These are phyloP conservation scores for Phytophthora cactorum DNA, from an alignment of 352 stramenopile genomes.

Conservation along the genomic window DNA sequence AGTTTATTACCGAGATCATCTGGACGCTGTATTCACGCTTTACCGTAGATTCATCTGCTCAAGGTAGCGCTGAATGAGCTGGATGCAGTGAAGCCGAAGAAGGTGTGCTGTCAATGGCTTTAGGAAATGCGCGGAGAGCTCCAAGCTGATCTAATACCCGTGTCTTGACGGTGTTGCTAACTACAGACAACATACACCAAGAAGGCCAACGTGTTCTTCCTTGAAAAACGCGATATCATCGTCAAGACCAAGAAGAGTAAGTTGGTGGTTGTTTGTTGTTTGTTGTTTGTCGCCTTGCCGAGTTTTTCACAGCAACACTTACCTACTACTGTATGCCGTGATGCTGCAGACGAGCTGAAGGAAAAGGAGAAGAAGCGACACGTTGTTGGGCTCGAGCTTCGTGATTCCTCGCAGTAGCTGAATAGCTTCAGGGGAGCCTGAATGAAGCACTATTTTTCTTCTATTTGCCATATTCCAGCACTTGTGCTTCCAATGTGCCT, in stretches of 20 bases:
- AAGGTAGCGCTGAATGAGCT: conserved; percentile 79
- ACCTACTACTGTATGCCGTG: background rate
- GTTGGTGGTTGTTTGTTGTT: conserved; percentile 8
- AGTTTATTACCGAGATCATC: background rate
- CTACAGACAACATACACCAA: conserved; percentile 71
- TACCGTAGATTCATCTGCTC: conserved; percentile 72
- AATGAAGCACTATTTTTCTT: background rate
- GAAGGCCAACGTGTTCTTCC: conserved; percentile 76
- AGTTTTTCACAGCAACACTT: background rate
- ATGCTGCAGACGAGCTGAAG: conserved; percentile 62
- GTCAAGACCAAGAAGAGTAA: conserved; percentile 73
- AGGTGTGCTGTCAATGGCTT: conserved; percentile 38
- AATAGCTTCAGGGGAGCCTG: background rate
- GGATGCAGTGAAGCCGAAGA: conserved; percentile 71
- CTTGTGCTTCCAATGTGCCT: background rate
- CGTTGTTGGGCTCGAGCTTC: conserved; percentile 63
- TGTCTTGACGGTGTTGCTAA: background rate
- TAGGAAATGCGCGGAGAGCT: background rate
- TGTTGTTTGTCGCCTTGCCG: background rate
- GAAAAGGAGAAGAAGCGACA: conserved; percentile 64
- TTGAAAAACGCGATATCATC: conserved; percentile 71
- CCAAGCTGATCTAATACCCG: background rate
- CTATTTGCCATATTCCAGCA: background rate
- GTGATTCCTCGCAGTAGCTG: conserved; percentile 16
- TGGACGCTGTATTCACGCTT: conserved; percentile 1